Evolutionary conservation across 192 early-diverging fungal genomes (phyloP), one percentile per base, ranked within the genome.

Genomic region (Backusella westeae): DNA sequence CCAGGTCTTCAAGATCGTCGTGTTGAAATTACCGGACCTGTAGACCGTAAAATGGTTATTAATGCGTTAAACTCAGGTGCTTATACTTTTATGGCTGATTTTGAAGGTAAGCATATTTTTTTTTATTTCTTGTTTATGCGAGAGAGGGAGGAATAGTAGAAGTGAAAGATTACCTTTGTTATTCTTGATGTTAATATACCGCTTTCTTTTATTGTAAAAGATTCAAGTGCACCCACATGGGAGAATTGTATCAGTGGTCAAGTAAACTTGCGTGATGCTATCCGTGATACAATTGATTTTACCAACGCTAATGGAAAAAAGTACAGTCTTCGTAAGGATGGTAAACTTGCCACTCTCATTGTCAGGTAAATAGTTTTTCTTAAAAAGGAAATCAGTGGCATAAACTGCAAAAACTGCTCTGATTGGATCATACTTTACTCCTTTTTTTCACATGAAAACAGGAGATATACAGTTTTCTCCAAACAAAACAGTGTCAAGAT

Each of bases 31-130:
- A 98, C 96, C 59, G 96, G 97, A 17, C 97, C 97, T 6, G 96
- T 97, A 46, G 95, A 97, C 87, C 92, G 97, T 82, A 98, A 98
- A 84, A 98, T 98, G 97, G 96, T 98, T 77, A 98, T 98, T 83
- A 98, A 98, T 80, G 97, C 96, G 41, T 90, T 98, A 77, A 98
- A 97, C 87, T 94, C 94, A 34, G 96, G 93, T 6, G 94, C 97
- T 34, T 84, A 85, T 75, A 97, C 96, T 38, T 98, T 93, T 83
- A 98, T 98, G 97, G 97, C 97, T 34, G 97, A 98, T 83, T 97
- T 98, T 83, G 97, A 98, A 77, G 80, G 80, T 81, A 81, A 38
- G 6, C 19, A 36, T 63, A 0, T 41, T 81, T 80, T 75, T 23
- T 79, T 10, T 2, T 67, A 8, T 38, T 38, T 38, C 38, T 3